Evolutionary conservation across 768 basidiomycete species (phyloP).

Genomic region (Fibroporia radiculosa): DNA sequence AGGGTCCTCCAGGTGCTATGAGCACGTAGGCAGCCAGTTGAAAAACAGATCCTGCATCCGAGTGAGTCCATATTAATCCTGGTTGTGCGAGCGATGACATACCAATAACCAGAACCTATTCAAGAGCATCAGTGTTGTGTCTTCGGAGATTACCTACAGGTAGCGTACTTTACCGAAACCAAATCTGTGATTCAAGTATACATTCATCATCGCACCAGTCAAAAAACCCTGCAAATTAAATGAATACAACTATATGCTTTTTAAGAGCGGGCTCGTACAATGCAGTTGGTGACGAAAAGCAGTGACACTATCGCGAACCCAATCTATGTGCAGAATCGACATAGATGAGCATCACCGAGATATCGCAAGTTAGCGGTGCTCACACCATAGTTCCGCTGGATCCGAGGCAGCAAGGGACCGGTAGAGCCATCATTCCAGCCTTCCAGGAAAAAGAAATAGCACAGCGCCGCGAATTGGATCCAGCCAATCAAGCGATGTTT

Average conservation of each 20-base stretch:
- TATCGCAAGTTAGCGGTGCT: conserved; percentile 2
- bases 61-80: too few relatives aligned
- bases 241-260: not conserved
- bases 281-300: conserved; percentile 45
- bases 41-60: conserved; percentile 40
- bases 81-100: not conserved
- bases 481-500: not conserved
- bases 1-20: conserved; percentile 49
- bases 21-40: conserved; percentile 50
- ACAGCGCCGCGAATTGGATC: conserved; percentile 49
- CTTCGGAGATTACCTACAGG: not conserved
- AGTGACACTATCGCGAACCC: conserved; percentile 49
- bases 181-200: conserved; percentile 36
- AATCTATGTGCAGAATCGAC: conserved; percentile 23
- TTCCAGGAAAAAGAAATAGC: conserved; percentile 46
- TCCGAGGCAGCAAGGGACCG: conserved; percentile 67
- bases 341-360: not conserved
- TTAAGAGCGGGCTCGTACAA: conserved; percentile 23
- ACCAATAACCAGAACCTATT: not conserved
- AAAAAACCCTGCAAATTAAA: conserved; percentile 35
- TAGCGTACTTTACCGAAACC: conserved; percentile 42
- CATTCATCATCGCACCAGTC: conserved; percentile 38
- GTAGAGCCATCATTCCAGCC: conserved; percentile 80
- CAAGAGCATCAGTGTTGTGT: not conserved
- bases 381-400: conserved; percentile 50